A percentile compares a stretch with the other conserved stretches of the same genome.
These are phyloP conservation scores for Malbranchea zuffiana DNA, from an alignment of 2,329 filamentous ascomycete species.

Conservation along the genomic window DNA sequence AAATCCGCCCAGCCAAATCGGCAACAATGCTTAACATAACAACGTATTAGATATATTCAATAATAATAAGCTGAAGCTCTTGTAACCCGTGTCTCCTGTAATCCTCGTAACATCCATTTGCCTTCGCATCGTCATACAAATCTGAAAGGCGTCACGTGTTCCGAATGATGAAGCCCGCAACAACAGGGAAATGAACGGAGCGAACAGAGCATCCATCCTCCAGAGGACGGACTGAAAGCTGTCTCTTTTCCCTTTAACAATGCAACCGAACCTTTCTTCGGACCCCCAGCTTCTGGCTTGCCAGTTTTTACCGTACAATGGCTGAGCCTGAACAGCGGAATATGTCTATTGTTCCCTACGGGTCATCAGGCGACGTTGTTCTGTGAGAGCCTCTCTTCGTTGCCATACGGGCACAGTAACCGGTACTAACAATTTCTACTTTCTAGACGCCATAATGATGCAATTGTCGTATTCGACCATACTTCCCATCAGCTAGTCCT, in stretches of 20 bases:
- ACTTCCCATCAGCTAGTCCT: constrained; percentile 76
- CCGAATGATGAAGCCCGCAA: too few relatives aligned
- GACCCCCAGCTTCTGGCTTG: background rate
- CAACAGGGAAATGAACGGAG: too few relatives aligned
- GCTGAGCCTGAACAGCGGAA: constrained; percentile 15
- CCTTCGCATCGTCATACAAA: too few relatives aligned
- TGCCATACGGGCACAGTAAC: background rate
- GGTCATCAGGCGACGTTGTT: constrained; percentile 35
- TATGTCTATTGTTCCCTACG: constrained; percentile 36
- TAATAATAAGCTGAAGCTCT: too few relatives aligned
- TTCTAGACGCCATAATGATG: constrained; percentile 75
- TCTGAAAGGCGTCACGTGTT: too few relatives aligned
- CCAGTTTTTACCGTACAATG: constrained; percentile 10
- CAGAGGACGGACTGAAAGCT: too few relatives aligned
- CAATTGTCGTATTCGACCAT: constrained; percentile 83
- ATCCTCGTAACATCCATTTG: too few relatives aligned
- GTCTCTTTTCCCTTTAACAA: constrained; percentile 7
- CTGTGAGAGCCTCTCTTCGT: constrained; percentile 27
- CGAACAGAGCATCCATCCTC: too few relatives aligned
- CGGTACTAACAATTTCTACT: constrained; percentile 13
- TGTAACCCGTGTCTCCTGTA: too few relatives aligned
- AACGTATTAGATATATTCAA: too few relatives aligned
- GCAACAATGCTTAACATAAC: too few relatives aligned
- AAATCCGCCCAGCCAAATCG: too few relatives aligned
- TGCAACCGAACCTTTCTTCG: constrained; percentile 5